Evolutionary conservation across 2,329 filamentous ascomycete genomes (phyloP), one percentile per base, ranked within the genome.

Genomic region (Lasiodiplodia theobromae): DNA sequence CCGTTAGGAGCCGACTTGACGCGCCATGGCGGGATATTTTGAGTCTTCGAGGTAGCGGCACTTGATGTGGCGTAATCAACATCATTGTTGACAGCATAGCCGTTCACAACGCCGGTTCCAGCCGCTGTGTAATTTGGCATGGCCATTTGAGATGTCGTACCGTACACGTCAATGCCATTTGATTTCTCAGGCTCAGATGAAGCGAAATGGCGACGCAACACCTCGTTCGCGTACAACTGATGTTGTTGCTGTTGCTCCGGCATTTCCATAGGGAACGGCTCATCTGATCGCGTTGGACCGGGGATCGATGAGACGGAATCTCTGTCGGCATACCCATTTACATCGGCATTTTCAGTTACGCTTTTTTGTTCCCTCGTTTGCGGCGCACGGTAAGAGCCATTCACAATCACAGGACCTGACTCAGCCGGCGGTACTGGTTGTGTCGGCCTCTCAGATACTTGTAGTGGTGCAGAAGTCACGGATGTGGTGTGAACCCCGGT

Each of bases 321-420:
- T 28, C 67, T 49, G 58, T 64, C 57, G 31, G 37, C 38, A 23
- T 56, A 60, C 23, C 49, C 68, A 38, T 69, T 28, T 14, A 64
- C 38, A 38, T 54, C 52, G 25, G 38, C 40, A n/a, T 47, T 56
- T 23, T 67, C 60, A 23, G 57, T 25, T 6, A 57, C 18, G n/a
- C 16, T 47, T 11, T 52, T 57, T 16, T 66, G 51, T 16, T 69
- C 68, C 21, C 47, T 71, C 23, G 34, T 37, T 31, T 58, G 53
- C 12, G 68, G 40, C 14, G 62, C 44, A 18, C 66, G 67, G 60
- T 76, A 80, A 0, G 79, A 81, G 8, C 79, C 79, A 65, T 81
- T 81, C 21, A 77, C 79, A 67, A 81, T 81, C 14, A 80, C 73
- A 38, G 78, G 78, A 1, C 78, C 77, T 38, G 70, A 74, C 51